phyloP scores from a whole-genome alignment of 2,329 filamentous ascomycete genomes.

The Ophiocordyceps camponoti-leonardi region DNA sequence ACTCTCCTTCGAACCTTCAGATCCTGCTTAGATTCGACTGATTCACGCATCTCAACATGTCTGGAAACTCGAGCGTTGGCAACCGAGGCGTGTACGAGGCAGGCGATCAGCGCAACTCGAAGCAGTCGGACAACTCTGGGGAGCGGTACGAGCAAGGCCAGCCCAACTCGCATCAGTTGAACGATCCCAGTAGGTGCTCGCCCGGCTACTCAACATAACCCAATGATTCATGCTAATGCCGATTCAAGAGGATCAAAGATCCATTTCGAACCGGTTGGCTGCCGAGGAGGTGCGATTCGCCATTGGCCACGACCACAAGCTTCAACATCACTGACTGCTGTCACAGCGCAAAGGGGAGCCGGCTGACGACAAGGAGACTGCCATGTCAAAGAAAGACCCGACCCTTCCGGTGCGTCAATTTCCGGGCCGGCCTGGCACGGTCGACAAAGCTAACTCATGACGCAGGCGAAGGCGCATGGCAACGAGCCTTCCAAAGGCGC shows the following conservation, averaged over 20 bases:
- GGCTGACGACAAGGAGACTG: conserved; percentile 25
- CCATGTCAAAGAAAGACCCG: conserved; percentile 37
- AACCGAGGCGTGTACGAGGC: conserved; percentile 50
- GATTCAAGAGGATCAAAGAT: conserved; percentile 45
- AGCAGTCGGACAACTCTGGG: conserved; percentile 32
- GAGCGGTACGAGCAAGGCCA: conserved; percentile 57
- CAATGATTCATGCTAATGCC: neutral
- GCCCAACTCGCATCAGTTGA: conserved; percentile 46
- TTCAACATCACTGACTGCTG: conserved; percentile 3
- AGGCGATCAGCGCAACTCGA: conserved; percentile 55
- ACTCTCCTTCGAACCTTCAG: neutral
- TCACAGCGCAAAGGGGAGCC: conserved; percentile 21
- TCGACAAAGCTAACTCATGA: conserved; percentile 1
- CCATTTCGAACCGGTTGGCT: conserved; percentile 54
- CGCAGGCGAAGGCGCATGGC: conserved; percentile 45
- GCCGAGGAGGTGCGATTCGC: conserved; percentile 35
- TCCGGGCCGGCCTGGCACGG: neutral
- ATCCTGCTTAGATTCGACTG: neutral
- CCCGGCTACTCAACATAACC: neutral
- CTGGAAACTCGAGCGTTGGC: conserved; percentile 47
- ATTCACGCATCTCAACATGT: conserved; percentile 11
- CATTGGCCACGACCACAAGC: neutral
- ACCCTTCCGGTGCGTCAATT: conserved; percentile 31
- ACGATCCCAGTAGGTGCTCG: conserved; percentile 49
- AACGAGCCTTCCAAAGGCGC: conserved; percentile 59